phyloP scores from a whole-genome alignment of 208 protist genomes.

The Leishmania braziliensis region DNA sequence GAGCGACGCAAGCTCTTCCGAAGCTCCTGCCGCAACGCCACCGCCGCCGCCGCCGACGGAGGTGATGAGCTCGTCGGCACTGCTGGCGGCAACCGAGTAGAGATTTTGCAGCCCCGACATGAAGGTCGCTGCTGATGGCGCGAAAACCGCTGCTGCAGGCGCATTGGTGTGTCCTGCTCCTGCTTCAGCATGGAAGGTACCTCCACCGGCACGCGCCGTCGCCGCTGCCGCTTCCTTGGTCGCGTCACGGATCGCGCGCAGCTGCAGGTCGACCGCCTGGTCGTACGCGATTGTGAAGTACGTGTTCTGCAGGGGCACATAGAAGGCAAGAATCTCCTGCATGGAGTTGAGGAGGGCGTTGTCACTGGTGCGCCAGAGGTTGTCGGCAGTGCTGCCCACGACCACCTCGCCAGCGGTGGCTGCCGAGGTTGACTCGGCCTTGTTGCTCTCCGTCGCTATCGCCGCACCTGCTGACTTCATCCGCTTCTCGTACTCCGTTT shows the following conservation, averaged over 20 bases:
- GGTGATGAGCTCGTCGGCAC: slow-evolving; percentile 33
- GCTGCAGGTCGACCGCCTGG: slow-evolving; percentile 75
- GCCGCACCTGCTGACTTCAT: slow-evolving; percentile 3
- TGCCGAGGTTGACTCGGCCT: background rate
- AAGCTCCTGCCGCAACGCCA: slow-evolving; percentile 7
- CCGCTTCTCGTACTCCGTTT: slow-evolving; percentile 41
- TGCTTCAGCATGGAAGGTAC: background rate
- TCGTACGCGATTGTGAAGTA: slow-evolving; percentile 81
- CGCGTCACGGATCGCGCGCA: slow-evolving; percentile 38
- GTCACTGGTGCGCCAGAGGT: slow-evolving; percentile 33
- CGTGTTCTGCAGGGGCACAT: slow-evolving; percentile 73
- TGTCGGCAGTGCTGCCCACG: slow-evolving; percentile 12
- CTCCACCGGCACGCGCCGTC: background rate
- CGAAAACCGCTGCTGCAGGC: background rate
- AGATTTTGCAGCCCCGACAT: slow-evolving; percentile 66
- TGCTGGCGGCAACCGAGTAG: slow-evolving; percentile 56
- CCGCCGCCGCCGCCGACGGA: slow-evolving; percentile 17
- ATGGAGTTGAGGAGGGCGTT: slow-evolving; percentile 68
- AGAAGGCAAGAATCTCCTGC: slow-evolving; percentile 77
- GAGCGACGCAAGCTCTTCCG: slow-evolving; percentile 23
- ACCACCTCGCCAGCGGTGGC: background rate
- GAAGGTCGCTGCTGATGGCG: slow-evolving; percentile 42
- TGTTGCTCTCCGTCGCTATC: background rate
- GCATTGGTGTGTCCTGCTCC: background rate
- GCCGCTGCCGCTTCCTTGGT: slow-evolving; percentile 24